Evolutionary conservation across 2,329 filamentous ascomycete genomes (phyloP), one percentile per base, ranked within the genome.

Genomic region (Shiraia bambusicola): DNA sequence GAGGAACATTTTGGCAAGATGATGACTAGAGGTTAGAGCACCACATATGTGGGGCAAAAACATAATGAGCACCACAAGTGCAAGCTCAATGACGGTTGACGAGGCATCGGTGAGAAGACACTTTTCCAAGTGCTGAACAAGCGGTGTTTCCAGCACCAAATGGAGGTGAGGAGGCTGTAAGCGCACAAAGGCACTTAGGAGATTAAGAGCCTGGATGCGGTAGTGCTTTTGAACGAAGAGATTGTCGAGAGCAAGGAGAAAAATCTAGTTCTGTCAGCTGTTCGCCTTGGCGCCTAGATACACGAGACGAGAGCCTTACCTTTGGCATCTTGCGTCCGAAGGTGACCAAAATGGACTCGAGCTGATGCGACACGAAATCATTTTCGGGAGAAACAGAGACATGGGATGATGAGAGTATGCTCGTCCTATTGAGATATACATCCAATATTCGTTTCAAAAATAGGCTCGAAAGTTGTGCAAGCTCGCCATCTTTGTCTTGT

Each of bases 121-220:
- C 58, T 80, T 82, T 37, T 92, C 72, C 14, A 93, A 72, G 60
- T 86, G 82, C 43, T 79, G 77, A 52, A 93, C 84, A 1, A 93
- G 72, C 0, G 82, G 78, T 1, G 87, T 91, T 51, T 89, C 78
- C 4, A 87, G 69, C 26, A 90, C 80, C 29, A 84, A 76, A 59
- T 93, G 81, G 2, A 93, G 74, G 67, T 91, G 88, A 4, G 88
- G 87, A n/a, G 87, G 86, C 52, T 89, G 84, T 44, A 82, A 79
- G 49, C 84, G 80, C 27, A 93, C 78, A 51, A 89, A 91, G 31
- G 84, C 80, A 59, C 82, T 83, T 12, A 93, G 72, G 9, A 93
- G 75, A 13, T 79, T 78, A 22, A 91, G 68, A 7, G 81, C 77
- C 46, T 81, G 79, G 40, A 82, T 76, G 14, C 88, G 82, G 45